A percentile compares a stretch with the other conserved stretches of the same genome.
phyloP scores from a whole-genome alignment of 495 filamentous ascomycete genomes.

The Friedmanniomyces simplex region DNA sequence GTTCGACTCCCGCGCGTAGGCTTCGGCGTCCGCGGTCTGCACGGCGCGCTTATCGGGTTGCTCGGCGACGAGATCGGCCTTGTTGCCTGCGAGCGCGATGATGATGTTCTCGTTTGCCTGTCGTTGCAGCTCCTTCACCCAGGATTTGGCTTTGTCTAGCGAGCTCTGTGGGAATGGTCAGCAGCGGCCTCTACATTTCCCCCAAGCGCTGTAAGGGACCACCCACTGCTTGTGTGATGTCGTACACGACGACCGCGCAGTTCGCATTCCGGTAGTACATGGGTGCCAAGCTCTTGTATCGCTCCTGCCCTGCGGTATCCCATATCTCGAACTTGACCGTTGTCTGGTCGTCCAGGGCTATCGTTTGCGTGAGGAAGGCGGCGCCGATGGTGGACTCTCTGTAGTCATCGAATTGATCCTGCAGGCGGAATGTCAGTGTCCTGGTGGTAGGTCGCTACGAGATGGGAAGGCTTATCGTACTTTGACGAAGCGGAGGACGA shows the following conservation, averaged over 20 bases:
- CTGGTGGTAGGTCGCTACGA: background rate
- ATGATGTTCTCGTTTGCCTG: conserved; percentile 99
- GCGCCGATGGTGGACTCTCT: conserved; percentile 98
- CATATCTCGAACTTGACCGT: conserved; percentile 99
- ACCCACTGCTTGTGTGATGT: conserved; percentile 95
- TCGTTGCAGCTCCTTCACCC: conserved; percentile 98
- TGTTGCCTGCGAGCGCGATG: conserved; percentile 95
- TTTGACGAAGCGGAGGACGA: conserved; percentile 97
- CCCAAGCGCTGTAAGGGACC: background rate
- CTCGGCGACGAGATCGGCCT: conserved; percentile 84
- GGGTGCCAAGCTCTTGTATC: conserved; percentile 94
- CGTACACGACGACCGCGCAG: conserved; percentile 97
- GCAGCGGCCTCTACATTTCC: background rate
- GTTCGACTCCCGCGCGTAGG: conserved; percentile 85
- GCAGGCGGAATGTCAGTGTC: background rate
- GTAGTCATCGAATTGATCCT: conserved; percentile 99
- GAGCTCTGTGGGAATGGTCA: conserved; percentile 54
- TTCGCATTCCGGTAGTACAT: conserved; percentile 99
- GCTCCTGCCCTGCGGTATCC: conserved; percentile 97
- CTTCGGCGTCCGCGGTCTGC: conserved; percentile 76
- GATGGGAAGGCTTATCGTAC: conserved; percentile 37
- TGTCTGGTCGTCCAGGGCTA: conserved; percentile 90
- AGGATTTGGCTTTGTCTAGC: conserved; percentile 94
- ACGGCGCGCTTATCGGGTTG: conserved; percentile 91
- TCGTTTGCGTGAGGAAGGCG: conserved; percentile 97